Evolutionary conservation across 225 moss, liverwort and hornwort genomes (phyloP).

Genomic region (Bryoerythrophyllum caledonicum): DNA sequence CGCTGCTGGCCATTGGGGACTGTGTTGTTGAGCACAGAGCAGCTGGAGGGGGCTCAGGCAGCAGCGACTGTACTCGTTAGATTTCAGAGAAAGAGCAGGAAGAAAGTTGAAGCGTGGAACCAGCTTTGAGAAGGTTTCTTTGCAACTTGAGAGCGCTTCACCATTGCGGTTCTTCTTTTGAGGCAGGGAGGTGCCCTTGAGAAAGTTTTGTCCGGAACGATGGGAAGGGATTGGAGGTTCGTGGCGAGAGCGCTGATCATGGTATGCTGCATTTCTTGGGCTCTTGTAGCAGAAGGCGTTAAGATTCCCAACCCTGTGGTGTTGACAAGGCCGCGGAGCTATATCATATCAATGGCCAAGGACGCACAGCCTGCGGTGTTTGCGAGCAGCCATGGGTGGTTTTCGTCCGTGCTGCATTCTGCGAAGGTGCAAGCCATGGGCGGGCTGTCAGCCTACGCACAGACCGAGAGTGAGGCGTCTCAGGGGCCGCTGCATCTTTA

Average conservation of each 20-base stretch:
- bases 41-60: neutral
- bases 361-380: constrained; percentile 40
- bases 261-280: constrained; percentile 16
- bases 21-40: neutral
- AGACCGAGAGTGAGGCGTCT: constrained; percentile 21
- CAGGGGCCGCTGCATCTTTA: constrained; percentile 53
- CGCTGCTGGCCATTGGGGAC: constrained; percentile 1
- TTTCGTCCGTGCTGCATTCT: constrained; percentile 45
- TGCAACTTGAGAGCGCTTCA: neutral
- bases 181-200: too few species aligned
- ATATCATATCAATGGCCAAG: constrained; percentile 48
- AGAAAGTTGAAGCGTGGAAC: neutral
- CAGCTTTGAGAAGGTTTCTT: neutral
- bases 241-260: constrained; percentile 10
- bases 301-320: constrained; percentile 1
- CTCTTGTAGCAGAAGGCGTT: neutral
- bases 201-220: neutral
- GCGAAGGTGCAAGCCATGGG: constrained; percentile 42
- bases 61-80: neutral
- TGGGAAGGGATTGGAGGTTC: constrained; percentile 11
- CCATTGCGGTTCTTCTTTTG: neutral
- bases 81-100: constrained; percentile 18
- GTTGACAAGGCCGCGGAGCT: constrained; percentile 29
- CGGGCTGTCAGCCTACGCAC: constrained; percentile 29
- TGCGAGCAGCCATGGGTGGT: constrained; percentile 46